Percentiles rank a stretch among this genome's conserved stretches.
Evolutionary conservation across 371 early-diverging fungal species (phyloP).

Genomic region (Cokeromyces recurvatus): DNA sequence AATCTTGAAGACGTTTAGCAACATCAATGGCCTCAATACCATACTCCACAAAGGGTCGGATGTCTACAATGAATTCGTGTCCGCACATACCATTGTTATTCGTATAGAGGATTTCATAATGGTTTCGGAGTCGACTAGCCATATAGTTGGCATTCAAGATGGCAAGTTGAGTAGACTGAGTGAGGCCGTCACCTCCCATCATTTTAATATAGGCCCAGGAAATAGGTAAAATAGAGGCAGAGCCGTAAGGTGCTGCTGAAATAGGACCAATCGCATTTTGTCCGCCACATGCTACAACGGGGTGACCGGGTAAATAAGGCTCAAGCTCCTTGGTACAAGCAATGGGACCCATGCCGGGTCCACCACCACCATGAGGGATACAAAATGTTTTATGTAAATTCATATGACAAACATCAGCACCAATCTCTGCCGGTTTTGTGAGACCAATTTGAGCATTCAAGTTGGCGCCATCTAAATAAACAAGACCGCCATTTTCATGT

Average conservation of each 20-base stretch:
- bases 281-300: constrained; percentile 70
- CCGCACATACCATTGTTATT: constrained; percentile 94
- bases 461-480: constrained; percentile 99
- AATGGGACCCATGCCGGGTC: constrained; percentile 97
- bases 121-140: constrained; percentile 79
- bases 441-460: constrained; percentile 97
- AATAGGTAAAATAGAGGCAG: constrained; percentile 92
- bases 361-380: constrained; percentile 98
- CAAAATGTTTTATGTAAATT: constrained; percentile 98
- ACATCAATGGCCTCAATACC: constrained; percentile 93
- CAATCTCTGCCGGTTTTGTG: constrained; percentile 92
- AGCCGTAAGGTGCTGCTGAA: constrained; percentile 96
- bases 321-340: constrained; percentile 81
- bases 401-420: constrained; percentile 97
- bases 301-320: constrained; percentile 93
- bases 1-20: constrained; percentile 97
- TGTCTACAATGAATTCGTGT: constrained; percentile 97
- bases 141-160: constrained; percentile 98
- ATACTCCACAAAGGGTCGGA: constrained; percentile 77
- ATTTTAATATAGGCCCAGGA: constrained; percentile 97
- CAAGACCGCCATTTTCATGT: constrained; percentile 90
- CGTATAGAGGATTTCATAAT: constrained; percentile 88
- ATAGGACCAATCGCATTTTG: constrained; percentile 85
- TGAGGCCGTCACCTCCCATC: constrained; percentile 90
- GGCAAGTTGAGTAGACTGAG: constrained; percentile 82